Evolutionary conservation across 345 rosid genomes (phyloP), one percentile per base, ranked within the genome.

Genomic region (Boechera stricta): DNA sequence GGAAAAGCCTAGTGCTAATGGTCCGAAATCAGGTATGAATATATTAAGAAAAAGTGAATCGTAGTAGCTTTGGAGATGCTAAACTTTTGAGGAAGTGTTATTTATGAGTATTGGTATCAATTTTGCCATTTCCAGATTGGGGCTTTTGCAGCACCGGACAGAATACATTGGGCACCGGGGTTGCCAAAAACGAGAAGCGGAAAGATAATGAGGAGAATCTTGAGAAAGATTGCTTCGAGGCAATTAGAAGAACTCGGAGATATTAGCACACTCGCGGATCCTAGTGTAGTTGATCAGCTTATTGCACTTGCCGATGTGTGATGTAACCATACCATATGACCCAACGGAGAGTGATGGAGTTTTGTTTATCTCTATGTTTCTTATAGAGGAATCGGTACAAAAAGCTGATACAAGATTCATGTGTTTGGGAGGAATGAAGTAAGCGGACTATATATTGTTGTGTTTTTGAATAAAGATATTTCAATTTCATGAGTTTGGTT

Each of bases 181-280:
- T 87, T 95, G 72, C 99, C 99, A 16, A 95, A 95, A 82, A 95
- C 99, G 2, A 90, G 97, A 81, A 95, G 99, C 67, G 99, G 99
- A 57, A 94, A 94, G 88, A 94, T 94, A 79, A 94, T 94, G 99
- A 82, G 99, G 69, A 89, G 99, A 81, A 88, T 94, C 79, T 82
- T 92, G 71, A 82, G 97, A 85, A 94, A 94, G 86, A 92, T 94
- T 56, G 99, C 99, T 42, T 79, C 99, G 0, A 83, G 80, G 87
- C 97, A 92, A 76, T 71, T 89, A 47, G 94, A 90, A 68, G 97
- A 95, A 79, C 91, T 92, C 7, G 96, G 98, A 26, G 98, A 94
- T 91, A 90, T 82, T 0, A 92, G 98, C 88, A 94, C 98, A 8
- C 94, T 90, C 4, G 98, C 98, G 0, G 98, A 94, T 62, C 97